Percentiles rank a stretch among this genome's conserved stretches.
These are phyloP conservation scores for Plantago rigida DNA, from an alignment of 305 asterid species.

Conservation along the genomic window DNA sequence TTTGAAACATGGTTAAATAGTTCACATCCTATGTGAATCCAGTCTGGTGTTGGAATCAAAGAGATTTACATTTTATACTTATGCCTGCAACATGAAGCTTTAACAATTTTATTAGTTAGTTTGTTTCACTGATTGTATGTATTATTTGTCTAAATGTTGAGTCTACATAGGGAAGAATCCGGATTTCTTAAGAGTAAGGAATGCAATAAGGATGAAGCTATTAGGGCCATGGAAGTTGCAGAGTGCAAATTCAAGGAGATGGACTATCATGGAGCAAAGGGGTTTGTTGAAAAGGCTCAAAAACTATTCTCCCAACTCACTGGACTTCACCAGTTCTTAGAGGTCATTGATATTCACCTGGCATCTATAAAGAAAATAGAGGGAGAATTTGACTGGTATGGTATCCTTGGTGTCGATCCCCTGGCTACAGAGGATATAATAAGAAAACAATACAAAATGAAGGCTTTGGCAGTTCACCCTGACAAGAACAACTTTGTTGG, in stretches of 20 bases:
- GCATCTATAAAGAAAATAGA: neutral
- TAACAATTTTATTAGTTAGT: too few species aligned
- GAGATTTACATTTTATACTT: too few species aligned
- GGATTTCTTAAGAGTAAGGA: neutral
- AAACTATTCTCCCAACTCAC: neutral
- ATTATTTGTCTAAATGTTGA: too few species aligned
- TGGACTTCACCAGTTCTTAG: neutral
- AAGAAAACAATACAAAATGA: neutral
- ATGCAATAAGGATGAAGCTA: neutral
- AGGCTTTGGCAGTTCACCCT: neutral
- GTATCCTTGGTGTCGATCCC: neutral
- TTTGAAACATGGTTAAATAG: too few species aligned
- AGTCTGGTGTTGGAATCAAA: too few species aligned
- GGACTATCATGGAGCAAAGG: neutral
- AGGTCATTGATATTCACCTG: neutral
- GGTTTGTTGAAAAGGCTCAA: neutral
- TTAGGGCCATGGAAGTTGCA: neutral
- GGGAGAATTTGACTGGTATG: neutral
- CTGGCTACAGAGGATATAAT: neutral
- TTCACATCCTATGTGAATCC: too few species aligned
- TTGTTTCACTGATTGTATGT: too few species aligned
- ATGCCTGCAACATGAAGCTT: too few species aligned
- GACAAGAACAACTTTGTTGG: neutral
- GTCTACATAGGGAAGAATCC: too few species aligned
- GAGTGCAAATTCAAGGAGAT: neutral